Evolutionary conservation across 176 grass and related monocot species (phyloP), one percentile per base, ranked within the genome.

Genomic region (Carex scoparia): DNA sequence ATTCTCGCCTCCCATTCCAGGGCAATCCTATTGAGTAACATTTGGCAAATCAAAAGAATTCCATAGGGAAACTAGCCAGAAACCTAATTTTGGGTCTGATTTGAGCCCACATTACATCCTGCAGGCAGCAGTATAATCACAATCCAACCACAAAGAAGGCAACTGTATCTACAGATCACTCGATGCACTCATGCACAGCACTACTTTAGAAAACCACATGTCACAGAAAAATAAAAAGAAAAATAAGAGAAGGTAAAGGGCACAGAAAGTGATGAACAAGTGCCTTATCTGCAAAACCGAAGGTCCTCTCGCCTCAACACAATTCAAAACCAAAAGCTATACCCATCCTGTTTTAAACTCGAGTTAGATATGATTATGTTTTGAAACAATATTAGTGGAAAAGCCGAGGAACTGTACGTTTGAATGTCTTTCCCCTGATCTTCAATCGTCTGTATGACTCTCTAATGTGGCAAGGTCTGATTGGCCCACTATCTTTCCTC

Each of bases 391-490:
- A 75, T 87, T 95, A 99, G 31, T 79, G 90, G 73, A 99, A 95
- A 75, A 95, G 96, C 68, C 85, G 84, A 62, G 93, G 93, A 73
- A 95, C 90, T 40, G 96, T 90, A 60, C 81, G 83, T 61, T 79
- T 83, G 2, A 90, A 91, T 75, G 92, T 91, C 81, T 95, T 95
- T 55, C 93, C 93, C 90, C 94, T 88, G 61, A 95, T 89, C 81
- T 92, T 99, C 84, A 99, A 30, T 83, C 96, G 89, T 91, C 96
- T 85, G 83, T 87, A 99, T 31, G 96, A 84, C 92, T 99, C 91
- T 86, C 91, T 92, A 33, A 99, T 88, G 62, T 99, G 96, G 81
- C 91, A 94, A 56, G 97, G 93, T 84, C 93, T 99, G 85, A 99
- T 94, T 23, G 97, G 90, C 64, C 93, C 97, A 76, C 87, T 92